Percentiles rank a stretch among this genome's conserved stretches.
phyloP scores from a whole-genome alignment of 441 rosid genomes.

The Hura crepitans region DNA sequence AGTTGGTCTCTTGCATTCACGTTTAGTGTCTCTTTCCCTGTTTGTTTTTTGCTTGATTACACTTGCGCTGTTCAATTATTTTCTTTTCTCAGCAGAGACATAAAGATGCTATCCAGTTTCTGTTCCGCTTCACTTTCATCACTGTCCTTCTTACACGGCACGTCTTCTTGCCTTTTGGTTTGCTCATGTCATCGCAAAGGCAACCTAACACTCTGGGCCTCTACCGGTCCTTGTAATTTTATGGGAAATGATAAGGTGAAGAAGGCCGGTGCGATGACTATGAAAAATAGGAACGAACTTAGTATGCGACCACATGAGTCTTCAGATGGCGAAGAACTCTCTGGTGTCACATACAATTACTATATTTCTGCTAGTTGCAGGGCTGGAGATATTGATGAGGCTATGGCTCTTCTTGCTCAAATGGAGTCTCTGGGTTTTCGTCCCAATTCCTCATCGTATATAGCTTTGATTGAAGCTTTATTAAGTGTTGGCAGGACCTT shows the following conservation, averaged over 20 bases:
- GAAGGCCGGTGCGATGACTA: neutral
- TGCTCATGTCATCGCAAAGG: neutral
- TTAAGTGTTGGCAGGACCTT: slow-evolving; percentile 46
- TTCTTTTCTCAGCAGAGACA: neutral
- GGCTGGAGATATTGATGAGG: slow-evolving; percentile 39
- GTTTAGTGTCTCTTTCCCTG: neutral
- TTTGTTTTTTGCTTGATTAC: neutral
- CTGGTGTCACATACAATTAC: slow-evolving; percentile 29
- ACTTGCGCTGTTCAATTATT: neutral
- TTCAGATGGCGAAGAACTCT: slow-evolving; percentile 24
- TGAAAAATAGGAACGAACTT: neutral
- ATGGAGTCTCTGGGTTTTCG: slow-evolving; percentile 47
- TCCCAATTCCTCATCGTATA: slow-evolving; percentile 39
- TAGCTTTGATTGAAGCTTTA: slow-evolving; percentile 42
- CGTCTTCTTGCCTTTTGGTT: neutral
- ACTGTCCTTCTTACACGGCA: neutral
- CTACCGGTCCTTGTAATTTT: neutral
- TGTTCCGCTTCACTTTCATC: neutral
- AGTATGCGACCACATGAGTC: neutral
- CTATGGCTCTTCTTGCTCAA: slow-evolving; percentile 46
- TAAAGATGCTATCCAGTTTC: slow-evolving; percentile 3
- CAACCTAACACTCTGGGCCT: neutral
- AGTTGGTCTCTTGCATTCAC: neutral
- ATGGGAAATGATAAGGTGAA: neutral
- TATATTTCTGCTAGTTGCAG: slow-evolving; percentile 36